phyloP scores from a whole-genome alignment of 2,329 filamentous ascomycete genomes.

The Knufia fluminis region DNA sequence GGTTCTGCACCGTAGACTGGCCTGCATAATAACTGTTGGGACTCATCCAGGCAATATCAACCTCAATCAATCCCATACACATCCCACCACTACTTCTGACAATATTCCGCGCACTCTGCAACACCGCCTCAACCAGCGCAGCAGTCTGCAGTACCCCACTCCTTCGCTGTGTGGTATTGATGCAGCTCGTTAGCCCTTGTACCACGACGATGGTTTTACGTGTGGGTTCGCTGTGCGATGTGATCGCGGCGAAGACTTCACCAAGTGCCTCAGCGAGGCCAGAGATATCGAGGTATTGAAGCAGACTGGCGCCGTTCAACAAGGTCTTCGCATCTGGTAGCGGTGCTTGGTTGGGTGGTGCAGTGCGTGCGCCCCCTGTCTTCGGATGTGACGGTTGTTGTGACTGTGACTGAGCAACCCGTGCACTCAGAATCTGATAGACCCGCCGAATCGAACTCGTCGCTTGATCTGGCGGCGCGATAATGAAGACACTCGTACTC shows the following conservation, averaged over 20 bases:
- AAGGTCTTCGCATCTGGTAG: conserved; percentile 12
- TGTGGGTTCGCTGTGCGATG: background rate
- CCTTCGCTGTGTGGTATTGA: conserved; percentile 13
- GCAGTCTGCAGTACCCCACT: conserved; percentile 15
- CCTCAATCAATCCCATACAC: conserved; percentile 7
- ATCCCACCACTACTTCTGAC: conserved; percentile 10
- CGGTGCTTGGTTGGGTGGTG: background rate
- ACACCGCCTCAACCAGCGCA: conserved; percentile 12
- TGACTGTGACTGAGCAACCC: background rate
- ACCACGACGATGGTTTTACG: conserved; percentile 11
- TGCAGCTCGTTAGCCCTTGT: conserved; percentile 10
- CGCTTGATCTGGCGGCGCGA: background rate
- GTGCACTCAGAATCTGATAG: conserved; percentile 11
- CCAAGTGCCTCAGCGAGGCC: conserved; percentile 14
- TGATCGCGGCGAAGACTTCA: conserved; percentile 12
- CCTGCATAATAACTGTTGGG: too few species aligned
- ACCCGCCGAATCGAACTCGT: background rate
- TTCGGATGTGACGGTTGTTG: too few species aligned
- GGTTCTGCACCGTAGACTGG: too few species aligned
- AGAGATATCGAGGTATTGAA: conserved; percentile 18
- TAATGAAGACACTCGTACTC: background rate
- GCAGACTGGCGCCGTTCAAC: conserved; percentile 12
- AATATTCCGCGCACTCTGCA: conserved; percentile 10
- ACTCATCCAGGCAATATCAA: background rate
- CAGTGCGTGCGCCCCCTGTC: background rate